A percentile compares a stretch with the other conserved stretches of the same genome.
phyloP scores from a whole-genome alignment of 2,329 filamentous ascomycete genomes.

The Monosporascus sp. region DNA sequence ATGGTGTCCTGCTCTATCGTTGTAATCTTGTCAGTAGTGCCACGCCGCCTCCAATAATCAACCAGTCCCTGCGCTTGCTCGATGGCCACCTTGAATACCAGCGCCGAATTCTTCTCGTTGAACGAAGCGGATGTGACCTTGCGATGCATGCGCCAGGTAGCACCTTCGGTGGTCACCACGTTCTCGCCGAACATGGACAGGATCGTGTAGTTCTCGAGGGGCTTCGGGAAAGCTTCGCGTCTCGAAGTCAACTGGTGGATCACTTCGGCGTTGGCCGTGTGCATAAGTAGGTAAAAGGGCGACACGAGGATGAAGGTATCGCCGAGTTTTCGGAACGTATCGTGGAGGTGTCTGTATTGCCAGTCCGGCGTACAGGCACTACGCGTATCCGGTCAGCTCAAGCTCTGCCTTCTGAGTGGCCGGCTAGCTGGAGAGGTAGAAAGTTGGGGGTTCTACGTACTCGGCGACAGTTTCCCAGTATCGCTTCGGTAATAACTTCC shows the following conservation, averaged over 20 bases:
- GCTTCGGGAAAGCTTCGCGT: slow-evolving; percentile 69
- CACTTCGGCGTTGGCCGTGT: slow-evolving; percentile 58
- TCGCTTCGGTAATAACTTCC: slow-evolving; percentile 50
- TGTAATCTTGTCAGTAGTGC: slow-evolving; percentile 42
- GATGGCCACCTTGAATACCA: slow-evolving; percentile 60
- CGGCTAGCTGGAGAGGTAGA: neutral
- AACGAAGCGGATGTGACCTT: slow-evolving; percentile 68
- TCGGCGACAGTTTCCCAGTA: slow-evolving; percentile 55
- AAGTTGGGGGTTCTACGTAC: slow-evolving; percentile 37
- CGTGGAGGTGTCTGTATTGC: slow-evolving; percentile 48
- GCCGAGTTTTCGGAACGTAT: slow-evolving; percentile 53
- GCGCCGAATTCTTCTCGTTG: slow-evolving; percentile 68
- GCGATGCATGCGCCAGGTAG: slow-evolving; percentile 66
- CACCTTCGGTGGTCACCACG: slow-evolving; percentile 65
- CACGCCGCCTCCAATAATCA: slow-evolving; percentile 45
- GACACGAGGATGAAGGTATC: slow-evolving; percentile 62
- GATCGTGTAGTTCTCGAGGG: slow-evolving; percentile 53
- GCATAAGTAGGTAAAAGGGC: slow-evolving; percentile 48
- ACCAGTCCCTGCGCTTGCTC: slow-evolving; percentile 61
- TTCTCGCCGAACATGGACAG: slow-evolving; percentile 67
- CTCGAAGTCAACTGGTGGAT: slow-evolving; percentile 61
- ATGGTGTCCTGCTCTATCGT: slow-evolving; percentile 63
- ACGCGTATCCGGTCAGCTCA: slow-evolving; percentile 32
- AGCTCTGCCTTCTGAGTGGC: slow-evolving; percentile 25
- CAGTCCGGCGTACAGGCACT: slow-evolving; percentile 51